Evolutionary conservation across 495 filamentous ascomycete genomes (phyloP).

Genomic region (Lophium mytilinum): DNA sequence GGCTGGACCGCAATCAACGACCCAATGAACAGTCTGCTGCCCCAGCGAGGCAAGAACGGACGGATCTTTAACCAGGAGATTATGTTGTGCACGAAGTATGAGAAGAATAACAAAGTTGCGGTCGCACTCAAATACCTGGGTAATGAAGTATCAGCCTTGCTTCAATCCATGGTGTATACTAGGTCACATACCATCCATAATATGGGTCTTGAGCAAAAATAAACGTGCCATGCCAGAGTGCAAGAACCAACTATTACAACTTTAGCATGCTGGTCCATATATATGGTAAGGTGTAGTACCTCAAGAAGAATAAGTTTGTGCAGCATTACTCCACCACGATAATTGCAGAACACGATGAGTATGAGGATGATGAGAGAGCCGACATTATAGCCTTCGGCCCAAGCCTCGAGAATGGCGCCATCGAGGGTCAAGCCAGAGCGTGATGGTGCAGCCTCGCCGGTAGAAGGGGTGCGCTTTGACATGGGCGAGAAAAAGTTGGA

Average conservation of each 20-base stretch:
- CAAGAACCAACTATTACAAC: constrained; percentile 10
- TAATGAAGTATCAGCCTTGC: too few relatives aligned
- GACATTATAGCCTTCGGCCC: constrained; percentile 21
- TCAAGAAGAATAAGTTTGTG: constrained; percentile 24
- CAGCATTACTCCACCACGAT: constrained; percentile 12
- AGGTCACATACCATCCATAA: constrained; percentile 14
- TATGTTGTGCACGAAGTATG: constrained; percentile 22
- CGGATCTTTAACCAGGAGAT: constrained; percentile 23
- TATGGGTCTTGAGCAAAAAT: constrained; percentile 13
- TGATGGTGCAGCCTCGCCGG: not conserved
- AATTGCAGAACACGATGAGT: constrained; percentile 19
- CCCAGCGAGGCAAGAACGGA: constrained; percentile 20
- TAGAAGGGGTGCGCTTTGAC: constrained; percentile 1
- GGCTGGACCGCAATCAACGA: constrained; percentile 11
- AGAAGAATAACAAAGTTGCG: constrained; percentile 18
- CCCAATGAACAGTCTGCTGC: constrained; percentile 11
- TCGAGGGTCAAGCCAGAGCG: constrained; percentile 7
- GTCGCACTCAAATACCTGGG: constrained; percentile 19
- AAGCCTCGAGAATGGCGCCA: constrained; percentile 18
- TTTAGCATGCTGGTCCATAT: not conserved
- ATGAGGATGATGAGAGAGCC: constrained; percentile 19
- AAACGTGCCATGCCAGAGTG: constrained; percentile 19
- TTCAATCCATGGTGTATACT: too few relatives aligned
- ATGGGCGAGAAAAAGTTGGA: not conserved
- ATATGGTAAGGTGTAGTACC: constrained; percentile 1